Evolutionary conservation across 2,329 filamentous ascomycete species (phyloP), one percentile per base, ranked within the genome.

Genomic region (Nothopassalora personata): DNA sequence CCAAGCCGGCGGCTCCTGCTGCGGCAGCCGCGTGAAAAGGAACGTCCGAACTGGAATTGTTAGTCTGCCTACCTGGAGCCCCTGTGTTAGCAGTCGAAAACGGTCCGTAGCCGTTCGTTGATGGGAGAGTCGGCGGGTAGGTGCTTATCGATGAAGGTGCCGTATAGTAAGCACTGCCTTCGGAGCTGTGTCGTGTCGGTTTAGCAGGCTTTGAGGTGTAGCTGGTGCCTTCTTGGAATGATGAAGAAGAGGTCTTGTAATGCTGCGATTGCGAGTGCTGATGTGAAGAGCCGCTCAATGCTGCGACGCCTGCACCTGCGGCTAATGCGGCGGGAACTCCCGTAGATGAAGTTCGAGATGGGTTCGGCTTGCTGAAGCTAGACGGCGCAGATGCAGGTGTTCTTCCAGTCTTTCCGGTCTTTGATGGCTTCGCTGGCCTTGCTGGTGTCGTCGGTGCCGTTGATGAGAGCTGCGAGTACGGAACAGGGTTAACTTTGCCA

Each of bases 21-120:
- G 75, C 76, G 49, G 76, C 77, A 63, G 76, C 75, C 62, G 76
- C 75, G 64, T 79, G 78, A 27, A 80, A 64, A 49, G 76, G 76
- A 57, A 74, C 66, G 62, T 76, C 74, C 64, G 75, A 71, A 59
- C 49, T 33, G 34, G 27, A 31, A 28, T 78, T 72, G 60, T 74
- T 69, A 60, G 76, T 69, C 39, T 76, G 72, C 69, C 78, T 80
- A 68, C 74, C 74, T 61, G 74, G 68, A 59, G 54, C 58, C 50
- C 60, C 54, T 43, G 55, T 58, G 48, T 58, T 45, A 23, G 48
- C 39, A 43, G 60, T 28, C 18, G 53, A 31, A 5, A 45, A 31
- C 10, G 56, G 46, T 31, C 28, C 56, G 36, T 55, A 56, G 36
- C 58, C 58, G 39, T 59, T 57, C 27, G 54, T 53, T 11, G 60